Base-by-base conservation (phyloP, 768 basidiomycete genomes). In the Tephrocybe rancida region DNA sequence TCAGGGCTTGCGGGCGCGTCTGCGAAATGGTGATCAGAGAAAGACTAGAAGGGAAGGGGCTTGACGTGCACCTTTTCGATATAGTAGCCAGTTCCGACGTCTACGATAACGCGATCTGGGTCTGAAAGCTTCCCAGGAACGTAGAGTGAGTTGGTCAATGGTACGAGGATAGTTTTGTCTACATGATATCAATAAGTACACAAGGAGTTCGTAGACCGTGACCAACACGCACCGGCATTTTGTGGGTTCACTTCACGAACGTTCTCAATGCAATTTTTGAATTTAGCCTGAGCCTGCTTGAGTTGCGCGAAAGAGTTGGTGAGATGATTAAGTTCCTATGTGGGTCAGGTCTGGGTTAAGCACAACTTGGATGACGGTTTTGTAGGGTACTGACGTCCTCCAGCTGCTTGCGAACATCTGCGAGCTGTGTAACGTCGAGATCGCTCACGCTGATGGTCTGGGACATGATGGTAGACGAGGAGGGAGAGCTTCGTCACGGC, bases 81-180 rank as follows among this genome's bases (percentile, higher is more conserved):
- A 61, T 88, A 98, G 70, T 98, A 99, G 0, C 97, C 96, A 0
- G 96, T 98, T 1, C 97, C 97, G 24, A 98, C 80, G 67, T 99
- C 97, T 34, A 98, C 84, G 57, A 98, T 87, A 43, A 99, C 95
- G 61, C 92, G 82, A 41, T 94, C 88, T 0, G 83, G 70, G 64
- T 97, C 90, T 37, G 76, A 78, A 43, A 98, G 78, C 71, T 87
- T 93, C 18, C 95, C 97, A 2, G 96, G 95, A 22, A 98, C 90
- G 65, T 98, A 98, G 2, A 99, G 81, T 0, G 95, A 98, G 68
- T 90, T 92, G 14, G 95, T 98, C 50, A 98, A 70, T 5, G 97
- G 96, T 9, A 98, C 92, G 13, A 98, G 78, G 56, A 97, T 84
- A 19, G 87, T 85, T 77, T 92, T 95, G 60, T 80, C 96, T 98